Percentiles rank a stretch among this genome's conserved stretches.
Conservation (phyloP, 176 grass and related monocot species). For the Metroxylon sagu region DNA sequence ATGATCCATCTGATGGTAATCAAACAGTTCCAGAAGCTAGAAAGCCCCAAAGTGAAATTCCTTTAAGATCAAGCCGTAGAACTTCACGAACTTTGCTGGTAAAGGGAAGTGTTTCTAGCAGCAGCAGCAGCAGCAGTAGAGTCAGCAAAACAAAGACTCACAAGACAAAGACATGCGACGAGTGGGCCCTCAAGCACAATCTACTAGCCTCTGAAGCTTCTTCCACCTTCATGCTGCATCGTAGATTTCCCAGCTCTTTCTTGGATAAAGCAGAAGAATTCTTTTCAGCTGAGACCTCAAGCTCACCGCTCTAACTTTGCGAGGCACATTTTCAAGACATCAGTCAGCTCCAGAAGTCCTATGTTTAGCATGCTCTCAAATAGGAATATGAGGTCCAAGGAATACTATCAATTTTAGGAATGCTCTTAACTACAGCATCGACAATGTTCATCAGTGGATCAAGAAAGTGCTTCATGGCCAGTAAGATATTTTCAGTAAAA, state of each 20-base stretch:
- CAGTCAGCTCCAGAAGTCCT: no score
- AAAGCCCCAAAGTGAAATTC: conserved; percentile 40
- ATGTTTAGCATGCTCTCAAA: no score
- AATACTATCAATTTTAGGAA: no score
- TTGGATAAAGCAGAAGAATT: conserved; percentile 86
- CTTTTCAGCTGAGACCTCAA: conserved; percentile 43
- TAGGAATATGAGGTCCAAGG: no score
- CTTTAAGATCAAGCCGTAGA: conserved; percentile 55
- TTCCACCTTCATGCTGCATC: conserved; percentile 72
- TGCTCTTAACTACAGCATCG: no score
- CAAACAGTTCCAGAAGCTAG: conserved; percentile 42
- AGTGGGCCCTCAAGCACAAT: conserved; percentile 53
- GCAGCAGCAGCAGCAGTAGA: conserved; percentile 25
- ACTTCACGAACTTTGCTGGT: conserved; percentile 26
- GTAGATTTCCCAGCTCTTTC: conserved; percentile 72
- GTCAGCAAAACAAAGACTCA: conserved; percentile 51
- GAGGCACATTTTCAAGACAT: not conserved
- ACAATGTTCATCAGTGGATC: no score
- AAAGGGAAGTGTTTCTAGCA: conserved; percentile 42
- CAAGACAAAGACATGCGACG: conserved; percentile 45
- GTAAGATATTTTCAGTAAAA: no score
- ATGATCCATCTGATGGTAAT: conserved; percentile 30
- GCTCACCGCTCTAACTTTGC: not conserved
- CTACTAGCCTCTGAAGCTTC: conserved; percentile 46
- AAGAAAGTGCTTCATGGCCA: no score